Base-by-base conservation (phyloP, 2,329 filamentous ascomycete genomes). In the Cylindrodendrum hubeiense region DNA sequence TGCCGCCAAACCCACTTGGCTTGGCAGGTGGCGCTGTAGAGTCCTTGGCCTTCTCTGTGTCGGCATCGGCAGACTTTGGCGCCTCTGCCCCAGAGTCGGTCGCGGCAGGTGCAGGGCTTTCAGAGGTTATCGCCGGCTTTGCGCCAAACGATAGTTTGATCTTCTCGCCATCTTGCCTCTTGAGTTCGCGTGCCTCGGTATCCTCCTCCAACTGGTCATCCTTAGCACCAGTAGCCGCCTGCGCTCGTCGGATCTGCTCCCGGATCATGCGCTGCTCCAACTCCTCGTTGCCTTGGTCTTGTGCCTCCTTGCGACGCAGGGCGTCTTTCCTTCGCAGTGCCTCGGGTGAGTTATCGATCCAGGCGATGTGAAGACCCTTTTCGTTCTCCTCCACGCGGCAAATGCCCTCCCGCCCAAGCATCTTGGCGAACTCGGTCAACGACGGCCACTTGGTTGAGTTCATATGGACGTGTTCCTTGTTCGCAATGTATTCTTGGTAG, bases 301-400 rank as follows among this genome's bases (percentile, higher is more conserved):
- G 90, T 60, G 92, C 88, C 78, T 98, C 95, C 79, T 94, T 95
- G 76, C 91, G 90, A 71, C 91, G 84, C 52, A 98, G 85, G 26
- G 93, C 93, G 70, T 98, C 95, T 67, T 93, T 89, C 54, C 95
- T 84, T 72, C 89, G 86, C 69, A 98, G 81, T 1, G 94, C 93
- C 60, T 97, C 95, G 0, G 94, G 93, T 37, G 91, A 95, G 73
- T 95, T 94, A 76, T 99, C 95, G 63, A 98, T 91, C 93, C 95
- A 99, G 2, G 91, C 86, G 58, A 99, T 90, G 74, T 94, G 92
- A 43, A 98, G 74, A 0, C 93, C 96, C 78, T 97, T 95, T 6
- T 89, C 89, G 43, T 90, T 93, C 78, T 98, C 95, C 79, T 98
- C 94, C 0, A 98, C 95, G 30, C 93, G 86, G 74, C 93, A 97